These are phyloP conservation scores for Talaromyces piceae DNA, from an alignment of 2,329 filamentous ascomycete species.

Conservation along the genomic window DNA sequence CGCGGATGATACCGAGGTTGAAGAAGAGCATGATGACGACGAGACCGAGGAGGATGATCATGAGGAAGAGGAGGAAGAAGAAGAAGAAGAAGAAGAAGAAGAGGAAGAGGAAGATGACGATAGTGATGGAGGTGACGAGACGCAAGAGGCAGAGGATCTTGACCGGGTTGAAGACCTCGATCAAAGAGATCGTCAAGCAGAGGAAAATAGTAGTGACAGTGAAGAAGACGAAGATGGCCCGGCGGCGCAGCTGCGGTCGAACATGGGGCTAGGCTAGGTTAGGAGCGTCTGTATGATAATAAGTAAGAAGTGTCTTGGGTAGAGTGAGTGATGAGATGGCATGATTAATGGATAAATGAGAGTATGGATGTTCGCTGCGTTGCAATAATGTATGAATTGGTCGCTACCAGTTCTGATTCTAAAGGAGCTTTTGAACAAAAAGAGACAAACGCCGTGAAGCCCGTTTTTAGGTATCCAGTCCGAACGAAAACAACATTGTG, in stretches of 20 bases:
- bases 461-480: constrained; percentile 26
- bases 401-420: not conserved
- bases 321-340: not conserved
- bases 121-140: constrained; percentile 17
- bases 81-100: constrained; percentile 7
- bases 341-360: not conserved
- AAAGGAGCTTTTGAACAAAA: not conserved
- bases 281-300: not conserved
- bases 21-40: constrained; percentile 16
- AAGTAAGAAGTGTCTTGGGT: not conserved
- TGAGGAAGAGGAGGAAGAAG: constrained; percentile 11
- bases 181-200: constrained; percentile 13
- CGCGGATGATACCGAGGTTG: constrained; percentile 16
- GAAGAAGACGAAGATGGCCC: constrained; percentile 13
- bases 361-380: no score
- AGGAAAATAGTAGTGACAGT: constrained; percentile 10
- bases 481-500: not conserved
- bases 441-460: constrained; percentile 4
- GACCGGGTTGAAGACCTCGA: constrained; percentile 33
- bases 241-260: constrained; percentile 11
- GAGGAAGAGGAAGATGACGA: constrained; percentile 19
- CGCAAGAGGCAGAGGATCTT: constrained; percentile 25
- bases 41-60: constrained; percentile 10
- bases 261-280: constrained; percentile 10
- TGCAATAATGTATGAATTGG: not conserved